A percentile compares a stretch with the other conserved stretches of the same genome.
These are phyloP conservation scores for Gleditsia sinensis DNA, from an alignment of 306 rosid genomes.

Conservation along the genomic window DNA sequence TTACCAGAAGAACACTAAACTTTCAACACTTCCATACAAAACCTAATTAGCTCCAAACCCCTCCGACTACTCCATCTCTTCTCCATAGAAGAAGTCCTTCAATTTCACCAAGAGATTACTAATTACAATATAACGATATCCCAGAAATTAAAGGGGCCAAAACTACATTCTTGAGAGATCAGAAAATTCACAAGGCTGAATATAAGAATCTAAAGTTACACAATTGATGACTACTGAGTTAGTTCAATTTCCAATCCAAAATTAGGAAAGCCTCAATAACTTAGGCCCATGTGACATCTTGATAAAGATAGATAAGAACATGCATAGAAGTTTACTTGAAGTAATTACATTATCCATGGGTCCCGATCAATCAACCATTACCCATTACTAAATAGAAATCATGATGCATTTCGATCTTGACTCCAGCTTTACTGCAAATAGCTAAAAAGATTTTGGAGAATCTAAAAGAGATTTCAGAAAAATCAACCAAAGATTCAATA, in stretches of 20 bases:
- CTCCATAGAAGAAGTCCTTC: not conserved
- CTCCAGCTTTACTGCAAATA: not conserved
- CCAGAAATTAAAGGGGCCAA: not conserved
- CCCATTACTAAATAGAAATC: not conserved
- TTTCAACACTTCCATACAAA: not conserved
- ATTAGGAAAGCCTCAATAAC: not conserved
- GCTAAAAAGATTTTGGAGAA: not conserved
- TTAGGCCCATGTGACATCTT: not conserved
- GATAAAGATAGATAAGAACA: not conserved
- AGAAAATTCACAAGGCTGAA: not conserved
- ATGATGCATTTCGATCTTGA: not conserved
- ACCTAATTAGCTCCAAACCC: not conserved
- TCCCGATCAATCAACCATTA: not conserved
- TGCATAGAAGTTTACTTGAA: not conserved
- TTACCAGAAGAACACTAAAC: too few species aligned
- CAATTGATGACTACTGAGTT: not conserved
- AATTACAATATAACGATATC: not conserved
- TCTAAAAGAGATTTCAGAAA: conserved; percentile 6
- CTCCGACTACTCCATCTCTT: not conserved
- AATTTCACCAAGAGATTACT: not conserved
- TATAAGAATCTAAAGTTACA: not conserved
- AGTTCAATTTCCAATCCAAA: not conserved
- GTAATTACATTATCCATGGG: not conserved
- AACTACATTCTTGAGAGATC: not conserved
- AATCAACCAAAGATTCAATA: not conserved